These are phyloP conservation scores for Parafenestella ontariensis DNA, from an alignment of 2,329 filamentous ascomycete genomes.

Conservation along the genomic window DNA sequence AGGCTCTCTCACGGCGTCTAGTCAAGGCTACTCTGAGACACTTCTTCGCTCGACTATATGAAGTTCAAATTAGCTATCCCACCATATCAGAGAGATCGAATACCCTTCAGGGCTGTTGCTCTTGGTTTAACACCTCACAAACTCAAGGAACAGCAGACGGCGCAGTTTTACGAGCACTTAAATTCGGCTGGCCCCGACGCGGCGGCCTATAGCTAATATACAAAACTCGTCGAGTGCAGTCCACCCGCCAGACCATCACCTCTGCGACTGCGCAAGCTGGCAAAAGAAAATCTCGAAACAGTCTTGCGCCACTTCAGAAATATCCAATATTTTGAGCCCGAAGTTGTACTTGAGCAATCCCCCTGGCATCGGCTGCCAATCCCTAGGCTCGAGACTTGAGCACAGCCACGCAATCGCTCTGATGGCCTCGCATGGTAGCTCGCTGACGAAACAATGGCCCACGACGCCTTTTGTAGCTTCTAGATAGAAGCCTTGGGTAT, in stretches of 20 bases:
- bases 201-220: background rate
- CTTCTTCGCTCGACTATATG: too few species aligned
- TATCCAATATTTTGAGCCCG: background rate
- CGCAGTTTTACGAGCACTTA: background rate
- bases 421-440: background rate
- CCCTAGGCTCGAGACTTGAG: background rate
- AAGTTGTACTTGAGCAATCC: background rate
- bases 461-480: background rate
- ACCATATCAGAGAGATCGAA: too few species aligned
- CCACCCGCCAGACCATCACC: background rate
- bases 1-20: too few species aligned
- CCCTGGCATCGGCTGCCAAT: background rate
- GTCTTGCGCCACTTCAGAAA: background rate
- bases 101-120: too few species aligned
- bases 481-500: background rate
- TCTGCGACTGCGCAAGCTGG: background rate
- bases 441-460: conserved; percentile 1
- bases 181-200: background rate
- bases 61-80: too few species aligned
- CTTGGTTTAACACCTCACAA: background rate
- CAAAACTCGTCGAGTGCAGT: background rate
- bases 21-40: too few species aligned
- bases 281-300: background rate
- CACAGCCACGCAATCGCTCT: conserved; percentile 1
- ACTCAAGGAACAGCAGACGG: background rate